phyloP scores from a whole-genome alignment of 176 grass and related monocot species.

The Oryza meyeriana region DNA sequence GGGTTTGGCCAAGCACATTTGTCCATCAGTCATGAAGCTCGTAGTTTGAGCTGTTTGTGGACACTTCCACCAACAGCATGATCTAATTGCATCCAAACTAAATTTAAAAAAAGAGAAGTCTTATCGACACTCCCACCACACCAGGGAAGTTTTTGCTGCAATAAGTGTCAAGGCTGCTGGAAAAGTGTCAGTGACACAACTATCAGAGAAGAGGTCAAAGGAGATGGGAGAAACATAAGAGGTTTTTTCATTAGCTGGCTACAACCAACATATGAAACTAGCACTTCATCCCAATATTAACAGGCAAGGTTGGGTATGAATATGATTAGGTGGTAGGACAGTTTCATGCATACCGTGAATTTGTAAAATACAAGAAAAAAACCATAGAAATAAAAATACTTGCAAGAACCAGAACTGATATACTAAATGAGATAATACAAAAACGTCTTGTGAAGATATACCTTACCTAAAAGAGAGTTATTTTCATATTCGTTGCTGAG shows the following conservation, averaged over 20 bases:
- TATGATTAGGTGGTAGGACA: not conserved
- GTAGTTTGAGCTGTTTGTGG: not conserved
- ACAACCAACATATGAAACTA: not conserved
- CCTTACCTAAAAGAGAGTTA: conserved; percentile 58
- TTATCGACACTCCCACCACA: not conserved
- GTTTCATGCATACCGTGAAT: not conserved
- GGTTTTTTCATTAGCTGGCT: not conserved
- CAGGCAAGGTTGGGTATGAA: not conserved
- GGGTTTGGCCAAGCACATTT: not conserved
- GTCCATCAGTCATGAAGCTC: not conserved
- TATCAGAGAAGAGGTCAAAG: not conserved
- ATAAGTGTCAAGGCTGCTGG: not conserved
- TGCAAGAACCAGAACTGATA: not conserved
- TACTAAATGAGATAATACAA: not conserved
- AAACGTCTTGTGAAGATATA: conserved; percentile 11
- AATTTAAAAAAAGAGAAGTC: not conserved
- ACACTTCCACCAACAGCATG: not conserved
- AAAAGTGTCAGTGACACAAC: not conserved
- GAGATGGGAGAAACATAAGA: not conserved
- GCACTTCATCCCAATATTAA: not conserved
- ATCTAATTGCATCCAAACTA: not conserved
- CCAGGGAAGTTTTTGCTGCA: not conserved
- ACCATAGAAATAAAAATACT: not conserved
- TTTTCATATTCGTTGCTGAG: conserved; percentile 50
- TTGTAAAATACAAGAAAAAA: not conserved